These are phyloP conservation scores for Tagetes patula DNA, from an alignment of 129 eudicot species.

Conservation along the genomic window DNA sequence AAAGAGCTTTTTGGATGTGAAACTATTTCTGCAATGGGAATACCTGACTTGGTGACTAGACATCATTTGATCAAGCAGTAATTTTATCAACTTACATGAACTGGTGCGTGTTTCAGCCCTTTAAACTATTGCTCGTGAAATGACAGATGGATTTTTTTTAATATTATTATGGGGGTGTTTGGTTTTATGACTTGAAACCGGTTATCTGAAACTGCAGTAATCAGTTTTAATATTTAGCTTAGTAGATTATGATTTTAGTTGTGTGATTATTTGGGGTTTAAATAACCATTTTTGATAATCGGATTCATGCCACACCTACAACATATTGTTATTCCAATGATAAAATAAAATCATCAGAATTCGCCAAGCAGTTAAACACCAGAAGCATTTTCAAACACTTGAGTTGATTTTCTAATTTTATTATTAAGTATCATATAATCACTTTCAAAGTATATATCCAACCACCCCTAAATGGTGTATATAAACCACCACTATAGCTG, in stretches of 20 bases:
- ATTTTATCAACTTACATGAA: conserved; percentile 37
- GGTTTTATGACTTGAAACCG: neutral
- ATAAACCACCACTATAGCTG: neutral
- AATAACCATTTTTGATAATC: neutral
- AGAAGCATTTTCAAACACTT: neutral
- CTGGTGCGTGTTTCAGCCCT: conserved; percentile 42
- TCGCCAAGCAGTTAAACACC: neutral
- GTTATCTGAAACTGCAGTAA: neutral
- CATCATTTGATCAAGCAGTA: conserved; percentile 60
- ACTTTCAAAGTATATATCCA: neutral
- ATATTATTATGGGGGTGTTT: neutral
- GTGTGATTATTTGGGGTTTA: neutral
- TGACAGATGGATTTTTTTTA: neutral
- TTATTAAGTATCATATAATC: neutral
- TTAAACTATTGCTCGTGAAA: neutral
- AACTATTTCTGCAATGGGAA: conserved; percentile 69
- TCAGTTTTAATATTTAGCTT: neutral
- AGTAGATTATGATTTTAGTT: neutral
- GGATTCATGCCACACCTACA: neutral
- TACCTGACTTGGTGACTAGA: conserved; percentile 64
- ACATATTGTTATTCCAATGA: too few species aligned
- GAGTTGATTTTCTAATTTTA: neutral
- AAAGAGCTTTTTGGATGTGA: conserved; percentile 80
- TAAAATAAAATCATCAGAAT: too few species aligned
- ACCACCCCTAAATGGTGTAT: neutral